Evolutionary conservation across 179 eudicot species (phyloP).

Genomic region (Heliamphora pulchella): DNA sequence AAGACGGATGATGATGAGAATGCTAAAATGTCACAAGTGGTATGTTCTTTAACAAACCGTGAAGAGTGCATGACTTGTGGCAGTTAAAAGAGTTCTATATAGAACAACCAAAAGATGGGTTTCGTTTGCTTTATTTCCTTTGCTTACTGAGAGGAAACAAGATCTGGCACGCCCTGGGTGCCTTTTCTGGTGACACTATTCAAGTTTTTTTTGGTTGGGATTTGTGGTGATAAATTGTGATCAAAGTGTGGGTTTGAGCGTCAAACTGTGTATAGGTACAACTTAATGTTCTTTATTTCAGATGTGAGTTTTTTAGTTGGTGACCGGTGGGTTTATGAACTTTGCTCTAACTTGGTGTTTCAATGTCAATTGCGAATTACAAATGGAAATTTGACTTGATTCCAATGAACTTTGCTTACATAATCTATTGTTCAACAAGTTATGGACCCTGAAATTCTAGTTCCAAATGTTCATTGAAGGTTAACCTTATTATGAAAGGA

Average conservation of each 20-base stretch:
- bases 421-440: no score
- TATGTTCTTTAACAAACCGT: conserved; percentile 65
- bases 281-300: not conserved
- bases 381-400: not conserved
- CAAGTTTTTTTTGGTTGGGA: not conserved
- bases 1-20: conserved; percentile 42
- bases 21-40: conserved; percentile 59
- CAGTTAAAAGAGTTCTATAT: conserved; percentile 28
- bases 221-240: no score
- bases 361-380: not conserved
- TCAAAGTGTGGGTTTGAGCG: not conserved
- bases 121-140: not conserved
- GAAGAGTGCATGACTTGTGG: conserved; percentile 88
- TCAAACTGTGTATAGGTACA: not conserved
- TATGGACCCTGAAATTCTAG: no score
- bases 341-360: not conserved
- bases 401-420: not conserved
- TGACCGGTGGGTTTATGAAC: not conserved
- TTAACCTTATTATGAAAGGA: no score
- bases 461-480: no score
- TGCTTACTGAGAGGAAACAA: not conserved
- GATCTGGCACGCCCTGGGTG: not conserved
- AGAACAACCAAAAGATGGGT: not conserved
- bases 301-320: not conserved
- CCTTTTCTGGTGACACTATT: not conserved